Conservation (phyloP, 2,329 filamentous ascomycete genomes). For the Rhytidhysteron rufulum region DNA sequence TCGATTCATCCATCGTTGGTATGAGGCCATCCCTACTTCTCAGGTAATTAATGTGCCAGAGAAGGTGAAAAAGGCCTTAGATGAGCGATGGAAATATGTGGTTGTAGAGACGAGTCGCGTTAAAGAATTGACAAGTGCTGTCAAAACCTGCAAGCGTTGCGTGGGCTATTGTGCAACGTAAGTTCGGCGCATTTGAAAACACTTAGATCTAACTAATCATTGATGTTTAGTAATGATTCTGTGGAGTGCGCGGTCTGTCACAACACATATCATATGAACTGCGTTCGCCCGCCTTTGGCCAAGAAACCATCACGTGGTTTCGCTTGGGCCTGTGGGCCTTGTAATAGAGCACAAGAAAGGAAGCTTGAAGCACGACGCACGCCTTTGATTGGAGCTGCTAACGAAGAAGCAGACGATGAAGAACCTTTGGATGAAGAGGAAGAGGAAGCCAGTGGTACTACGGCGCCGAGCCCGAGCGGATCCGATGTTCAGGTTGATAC, state of each 20-base stretch:
- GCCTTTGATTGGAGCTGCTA: slow-evolving; percentile 59
- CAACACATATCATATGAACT: slow-evolving; percentile 98
- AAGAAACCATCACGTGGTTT: slow-evolving; percentile 98
- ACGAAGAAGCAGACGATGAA: slow-evolving; percentile 59
- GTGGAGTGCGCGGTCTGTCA: slow-evolving; percentile 95
- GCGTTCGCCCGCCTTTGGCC: slow-evolving; percentile 82
- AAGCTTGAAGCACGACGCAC: slow-evolving; percentile 88
- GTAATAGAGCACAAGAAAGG: slow-evolving; percentile 91
- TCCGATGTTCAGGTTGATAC: slow-evolving; percentile 54
- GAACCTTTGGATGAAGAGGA: slow-evolving; percentile 66
- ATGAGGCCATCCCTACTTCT: slow-evolving; percentile 89
- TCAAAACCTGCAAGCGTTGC: slow-evolving; percentile 95
- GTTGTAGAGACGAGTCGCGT: slow-evolving; percentile 89
- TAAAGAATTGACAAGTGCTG: slow-evolving; percentile 92
- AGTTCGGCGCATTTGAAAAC: slow-evolving; percentile 29
- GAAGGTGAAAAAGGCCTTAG: slow-evolving; percentile 90
- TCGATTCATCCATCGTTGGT: slow-evolving; percentile 95
- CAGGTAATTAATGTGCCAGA: slow-evolving; percentile 95
- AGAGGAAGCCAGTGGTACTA: slow-evolving; percentile 61
- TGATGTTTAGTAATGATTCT: slow-evolving; percentile 69
- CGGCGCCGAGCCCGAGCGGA: slow-evolving; percentile 46
- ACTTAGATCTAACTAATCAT: slow-evolving; percentile 9
- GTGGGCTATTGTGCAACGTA: slow-evolving; percentile 86
- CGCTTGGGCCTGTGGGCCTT: slow-evolving; percentile 95
- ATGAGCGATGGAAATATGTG: slow-evolving; percentile 95